phyloP scores from a whole-genome alignment of 306 rosid species.

The Begonia loranthoides region DNA sequence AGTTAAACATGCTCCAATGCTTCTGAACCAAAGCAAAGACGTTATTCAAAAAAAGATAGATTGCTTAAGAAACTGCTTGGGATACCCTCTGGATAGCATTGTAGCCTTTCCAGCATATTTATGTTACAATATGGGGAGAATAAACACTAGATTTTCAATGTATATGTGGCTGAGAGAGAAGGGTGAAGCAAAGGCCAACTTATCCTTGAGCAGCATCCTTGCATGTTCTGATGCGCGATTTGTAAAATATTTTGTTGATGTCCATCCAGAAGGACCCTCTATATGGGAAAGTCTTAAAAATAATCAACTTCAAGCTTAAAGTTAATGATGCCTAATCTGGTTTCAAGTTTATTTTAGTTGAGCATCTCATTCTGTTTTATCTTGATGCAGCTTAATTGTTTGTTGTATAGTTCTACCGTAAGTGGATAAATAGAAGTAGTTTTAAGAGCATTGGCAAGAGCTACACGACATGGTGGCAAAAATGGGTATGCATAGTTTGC shows the following conservation, averaged over 20 bases:
- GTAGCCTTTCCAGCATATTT: constrained; percentile 52
- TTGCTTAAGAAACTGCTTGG: constrained; percentile 30
- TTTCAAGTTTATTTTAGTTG: too few species aligned
- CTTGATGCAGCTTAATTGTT: too few species aligned
- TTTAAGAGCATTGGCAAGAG: too few species aligned
- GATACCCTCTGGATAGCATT: constrained; percentile 47
- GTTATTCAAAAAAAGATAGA: constrained; percentile 46
- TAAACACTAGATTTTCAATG: constrained; percentile 47
- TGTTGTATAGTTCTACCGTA: too few species aligned
- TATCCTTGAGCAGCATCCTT: constrained; percentile 51
- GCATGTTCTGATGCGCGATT: constrained; percentile 41
- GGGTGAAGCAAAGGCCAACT: constrained; percentile 30
- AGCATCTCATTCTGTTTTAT: too few species aligned
- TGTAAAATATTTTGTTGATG: constrained; percentile 45
- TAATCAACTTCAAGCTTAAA: too few species aligned
- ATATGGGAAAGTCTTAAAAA: constrained; percentile 37
- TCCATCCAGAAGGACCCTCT: constrained; percentile 56
- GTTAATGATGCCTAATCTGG: too few species aligned
- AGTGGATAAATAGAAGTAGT: too few species aligned
- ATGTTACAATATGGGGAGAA: constrained; percentile 41
- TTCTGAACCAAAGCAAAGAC: constrained; percentile 44
- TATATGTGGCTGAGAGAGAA: constrained; percentile 51
- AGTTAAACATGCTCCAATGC: constrained; percentile 41
- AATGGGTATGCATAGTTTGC: too few species aligned
- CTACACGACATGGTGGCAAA: too few species aligned